These are phyloP conservation scores for Magnaporthiopsis incrustans DNA, from an alignment of 2,329 filamentous ascomycete genomes.

Conservation along the genomic window DNA sequence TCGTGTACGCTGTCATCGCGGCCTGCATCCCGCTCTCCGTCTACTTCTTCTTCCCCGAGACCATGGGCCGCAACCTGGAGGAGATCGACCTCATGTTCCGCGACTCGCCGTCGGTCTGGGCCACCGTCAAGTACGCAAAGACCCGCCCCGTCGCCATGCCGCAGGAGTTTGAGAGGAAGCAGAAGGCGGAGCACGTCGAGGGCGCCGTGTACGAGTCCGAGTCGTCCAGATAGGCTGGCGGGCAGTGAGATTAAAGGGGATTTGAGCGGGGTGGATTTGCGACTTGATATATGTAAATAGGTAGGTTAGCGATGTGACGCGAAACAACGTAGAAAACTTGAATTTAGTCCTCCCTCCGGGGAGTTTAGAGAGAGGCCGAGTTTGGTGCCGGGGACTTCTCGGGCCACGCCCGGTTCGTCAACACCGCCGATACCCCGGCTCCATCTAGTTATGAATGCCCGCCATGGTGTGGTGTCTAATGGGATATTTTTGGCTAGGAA, in stretches of 20 bases:
- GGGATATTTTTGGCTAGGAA: too few species aligned
- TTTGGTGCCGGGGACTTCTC: too few species aligned
- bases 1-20: slow-evolving; percentile 25
- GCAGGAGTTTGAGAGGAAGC: slow-evolving; percentile 44
- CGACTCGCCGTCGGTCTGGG: slow-evolving; percentile 28
- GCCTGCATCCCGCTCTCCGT: slow-evolving; percentile 21
- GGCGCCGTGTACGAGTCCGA: not conserved
- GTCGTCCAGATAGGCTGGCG: not conserved
- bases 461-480: too few species aligned
- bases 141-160: slow-evolving; percentile 12
- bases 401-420: too few species aligned
- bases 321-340: too few species aligned
- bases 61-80: slow-evolving; percentile 12
- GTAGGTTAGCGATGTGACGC: not conserved
- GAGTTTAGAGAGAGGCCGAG: too few species aligned
- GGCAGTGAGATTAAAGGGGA: not conserved
- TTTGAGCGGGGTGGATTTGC: not conserved
- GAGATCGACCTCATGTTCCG: slow-evolving; percentile 13
- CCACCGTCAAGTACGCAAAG: slow-evolving; percentile 8
- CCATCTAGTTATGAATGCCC: too few species aligned
- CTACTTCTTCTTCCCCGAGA: slow-evolving; percentile 25
- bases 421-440: too few species aligned
- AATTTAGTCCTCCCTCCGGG: too few species aligned
- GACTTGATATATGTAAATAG: not conserved
- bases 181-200: slow-evolving; percentile 50